Evolutionary conservation across 106 monocot genomes (phyloP), one percentile per base, ranked within the genome.

Genomic region (Allium sativum): DNA sequence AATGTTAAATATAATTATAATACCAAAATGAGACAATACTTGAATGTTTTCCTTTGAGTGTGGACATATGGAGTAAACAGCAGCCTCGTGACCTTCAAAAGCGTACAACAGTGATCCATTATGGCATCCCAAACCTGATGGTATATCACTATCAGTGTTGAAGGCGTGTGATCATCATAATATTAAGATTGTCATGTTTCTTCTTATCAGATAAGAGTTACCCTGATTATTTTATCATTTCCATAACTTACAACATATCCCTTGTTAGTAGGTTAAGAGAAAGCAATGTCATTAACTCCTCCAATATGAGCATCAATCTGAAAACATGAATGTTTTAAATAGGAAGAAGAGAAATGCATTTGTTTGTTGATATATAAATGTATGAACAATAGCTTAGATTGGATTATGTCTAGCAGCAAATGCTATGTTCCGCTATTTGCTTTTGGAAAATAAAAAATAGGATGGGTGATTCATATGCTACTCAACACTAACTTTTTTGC

Each of bases 231-330:
- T 58, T 83, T 88, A 72, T 88, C 87, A 74, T 88, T 79, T 69
- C 87, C 87, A 74, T 83, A 88, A 52, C 83, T 82, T 0, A 83
- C 79, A 7, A 88, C 74, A 69, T 75, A 88, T 18, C 69, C 19
- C 61, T 81, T 71, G 20, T 81, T 84, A 21, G 70, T 84, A 45
- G 81, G 80, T 64, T 70, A 74, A 59, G 81, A 73, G 59, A 81
- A 84, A 53, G 81, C 88, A 73, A 88, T 84, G 78, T 88, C 88
- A 78, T 88, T 88, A 18, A 88, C 88, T 75, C 67, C 71, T 48
- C 88, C 88, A 58, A 61, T 40, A 76, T 88, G 88, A 73, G 88
- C 83, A 58, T 88, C 84, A 61, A 88, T 78, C 84, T 88, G 70
- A 31, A 12, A 68, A 7, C 60, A 68, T 40, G 47, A 16, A 55